phyloP scores from a whole-genome alignment of 169 alveolate species.

The Eimeria sp. region DNA sequence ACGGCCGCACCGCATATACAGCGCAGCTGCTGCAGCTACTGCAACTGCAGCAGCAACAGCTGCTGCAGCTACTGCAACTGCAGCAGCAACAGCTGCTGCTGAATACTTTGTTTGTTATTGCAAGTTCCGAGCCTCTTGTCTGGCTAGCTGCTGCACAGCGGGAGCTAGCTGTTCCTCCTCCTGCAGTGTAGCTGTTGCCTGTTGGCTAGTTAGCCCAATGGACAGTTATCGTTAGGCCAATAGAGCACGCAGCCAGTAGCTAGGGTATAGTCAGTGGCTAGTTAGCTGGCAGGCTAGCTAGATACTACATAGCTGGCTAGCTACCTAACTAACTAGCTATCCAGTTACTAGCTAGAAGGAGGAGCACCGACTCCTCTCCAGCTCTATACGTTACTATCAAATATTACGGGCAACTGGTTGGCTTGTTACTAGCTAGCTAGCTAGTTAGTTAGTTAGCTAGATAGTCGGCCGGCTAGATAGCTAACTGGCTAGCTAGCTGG shows the following conservation, averaged over 20 bases:
- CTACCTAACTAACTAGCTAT: background rate
- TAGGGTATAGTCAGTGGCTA: background rate
- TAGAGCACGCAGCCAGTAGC: background rate
- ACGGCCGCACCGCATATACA: background rate
- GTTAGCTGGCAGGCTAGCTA: background rate
- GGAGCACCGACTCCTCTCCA: background rate
- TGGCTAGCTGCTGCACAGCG: background rate
- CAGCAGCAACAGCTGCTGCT: background rate
- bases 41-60: background rate
- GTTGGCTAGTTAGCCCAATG: background rate
- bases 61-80: background rate
- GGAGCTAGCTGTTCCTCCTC: constrained; percentile 1
- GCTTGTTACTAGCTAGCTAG: constrained; percentile 28
- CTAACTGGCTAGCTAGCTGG: constrained; percentile 9
- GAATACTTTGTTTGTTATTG: background rate
- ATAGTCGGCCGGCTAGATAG: background rate
- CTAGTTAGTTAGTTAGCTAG: background rate
- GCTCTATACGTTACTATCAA: background rate
- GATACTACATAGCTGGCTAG: background rate
- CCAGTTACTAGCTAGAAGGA: background rate
- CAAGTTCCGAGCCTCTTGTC: background rate
- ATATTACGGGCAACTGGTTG: background rate
- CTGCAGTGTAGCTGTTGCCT: background rate
- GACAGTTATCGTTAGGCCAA: too few relatives aligned
- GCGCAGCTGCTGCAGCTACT: background rate